A percentile compares a stretch with the other conserved stretches of the same genome.
Evolutionary conservation across 2,329 filamentous ascomycete species (phyloP).

Genomic region (Pseudocercospora eumusae): DNA sequence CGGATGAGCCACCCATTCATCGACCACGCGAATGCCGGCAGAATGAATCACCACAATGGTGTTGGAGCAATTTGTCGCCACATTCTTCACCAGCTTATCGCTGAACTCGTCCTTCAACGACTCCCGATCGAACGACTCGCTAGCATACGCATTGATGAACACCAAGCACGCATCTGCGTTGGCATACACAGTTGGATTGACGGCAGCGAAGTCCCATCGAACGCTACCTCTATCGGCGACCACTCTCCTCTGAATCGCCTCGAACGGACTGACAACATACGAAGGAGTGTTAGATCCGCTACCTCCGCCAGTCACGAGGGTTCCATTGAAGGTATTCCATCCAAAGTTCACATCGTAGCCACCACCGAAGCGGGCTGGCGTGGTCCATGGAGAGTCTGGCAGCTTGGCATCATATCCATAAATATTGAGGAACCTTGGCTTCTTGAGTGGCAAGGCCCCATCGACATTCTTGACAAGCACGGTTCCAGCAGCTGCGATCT

Average conservation of each 20-base stretch:
- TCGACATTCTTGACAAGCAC: slow-evolving; percentile 66
- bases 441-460: slow-evolving; percentile 55
- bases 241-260: slow-evolving; percentile 30
- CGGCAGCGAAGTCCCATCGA: slow-evolving; percentile 33
- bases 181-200: slow-evolving; percentile 32
- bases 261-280: slow-evolving; percentile 28
- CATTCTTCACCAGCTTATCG: slow-evolving; percentile 36
- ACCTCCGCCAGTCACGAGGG: slow-evolving; percentile 27
- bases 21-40: slow-evolving; percentile 34
- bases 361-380: slow-evolving; percentile 42
- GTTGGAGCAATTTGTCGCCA: slow-evolving; percentile 36
- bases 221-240: slow-evolving; percentile 28
- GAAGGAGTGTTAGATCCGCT: slow-evolving; percentile 25
- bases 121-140: slow-evolving; percentile 35
- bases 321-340: slow-evolving; percentile 34
- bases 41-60: slow-evolving; percentile 39
- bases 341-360: slow-evolving; percentile 45
- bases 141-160: slow-evolving; percentile 38
- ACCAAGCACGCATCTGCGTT: slow-evolving; percentile 37
- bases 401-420: slow-evolving; percentile 44
- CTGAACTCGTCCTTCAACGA: slow-evolving; percentile 32
- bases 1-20: slow-evolving; percentile 36
- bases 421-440: slow-evolving; percentile 43
- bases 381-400: slow-evolving; percentile 41
- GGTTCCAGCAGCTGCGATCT: slow-evolving; percentile 57